Conservation (phyloP, 139 green algal species). For the Coelastrella sp. region DNA sequence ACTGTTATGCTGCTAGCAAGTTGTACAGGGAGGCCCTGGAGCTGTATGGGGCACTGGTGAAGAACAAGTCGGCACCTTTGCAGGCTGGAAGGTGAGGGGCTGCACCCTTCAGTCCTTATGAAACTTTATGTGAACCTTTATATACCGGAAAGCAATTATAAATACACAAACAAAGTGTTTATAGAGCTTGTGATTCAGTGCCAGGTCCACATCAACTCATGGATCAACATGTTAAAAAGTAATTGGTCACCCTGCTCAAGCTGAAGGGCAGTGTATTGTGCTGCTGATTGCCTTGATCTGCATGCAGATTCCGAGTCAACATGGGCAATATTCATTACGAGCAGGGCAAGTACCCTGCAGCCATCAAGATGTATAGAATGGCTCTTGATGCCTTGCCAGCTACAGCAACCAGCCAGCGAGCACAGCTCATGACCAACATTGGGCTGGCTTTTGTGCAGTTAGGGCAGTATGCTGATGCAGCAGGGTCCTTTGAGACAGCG, state of each 20-base stretch:
- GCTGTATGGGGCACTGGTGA: constrained; percentile 77
- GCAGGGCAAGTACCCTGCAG: constrained; percentile 69
- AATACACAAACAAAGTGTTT: too few species aligned
- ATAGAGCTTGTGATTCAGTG: too few species aligned
- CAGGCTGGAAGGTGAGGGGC: constrained; percentile 23
- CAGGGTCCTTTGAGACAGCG: constrained; percentile 73
- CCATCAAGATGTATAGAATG: constrained; percentile 92
- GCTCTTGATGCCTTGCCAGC: constrained; percentile 83
- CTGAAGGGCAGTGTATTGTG: too few species aligned
- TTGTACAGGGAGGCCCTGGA: constrained; percentile 82
- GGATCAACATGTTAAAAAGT: too few species aligned
- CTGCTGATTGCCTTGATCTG: neutral
- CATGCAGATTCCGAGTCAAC: constrained; percentile 86
- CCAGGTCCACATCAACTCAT: too few species aligned
- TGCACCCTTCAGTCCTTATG: neutral
- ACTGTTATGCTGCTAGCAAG: constrained; percentile 59
- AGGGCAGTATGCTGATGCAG: constrained; percentile 86
- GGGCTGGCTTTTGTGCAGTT: constrained; percentile 81
- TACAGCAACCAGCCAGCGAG: constrained; percentile 36
- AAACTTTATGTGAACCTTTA: too few species aligned
- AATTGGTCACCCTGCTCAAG: too few species aligned
- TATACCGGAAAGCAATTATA: too few species aligned
- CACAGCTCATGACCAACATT: constrained; percentile 80
- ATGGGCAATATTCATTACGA: constrained; percentile 92
- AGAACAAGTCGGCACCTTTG: constrained; percentile 69